Evolutionary conservation across 192 early-diverging fungal species (phyloP).

Genomic region (Rhizophagus sp.): DNA sequence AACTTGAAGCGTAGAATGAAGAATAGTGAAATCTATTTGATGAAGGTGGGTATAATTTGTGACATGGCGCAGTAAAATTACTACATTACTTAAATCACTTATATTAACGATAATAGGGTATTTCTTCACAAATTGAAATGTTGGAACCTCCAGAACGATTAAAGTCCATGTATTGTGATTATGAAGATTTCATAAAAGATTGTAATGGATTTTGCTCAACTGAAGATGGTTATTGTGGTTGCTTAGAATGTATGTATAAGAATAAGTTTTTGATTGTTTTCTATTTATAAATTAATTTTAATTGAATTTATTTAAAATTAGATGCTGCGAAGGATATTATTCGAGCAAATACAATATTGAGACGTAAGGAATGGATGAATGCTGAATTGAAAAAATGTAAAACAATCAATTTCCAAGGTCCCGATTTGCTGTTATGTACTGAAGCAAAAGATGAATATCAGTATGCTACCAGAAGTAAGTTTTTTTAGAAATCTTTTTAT

Average conservation of each 20-base stretch:
- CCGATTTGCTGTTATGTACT: slow-evolving; percentile 19
- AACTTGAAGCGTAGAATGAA: slow-evolving; percentile 27
- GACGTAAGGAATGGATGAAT: slow-evolving; percentile 29
- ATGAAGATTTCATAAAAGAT: slow-evolving; percentile 34
- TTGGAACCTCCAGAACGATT: slow-evolving; percentile 21
- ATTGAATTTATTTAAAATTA: background rate
- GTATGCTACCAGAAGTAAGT: slow-evolving; percentile 30
- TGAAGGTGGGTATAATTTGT: background rate
- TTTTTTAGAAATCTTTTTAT: background rate
- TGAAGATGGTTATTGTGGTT: slow-evolving; percentile 31
- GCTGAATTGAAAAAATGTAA: background rate
- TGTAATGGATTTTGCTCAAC: slow-evolving; percentile 31
- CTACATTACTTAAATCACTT: no score
- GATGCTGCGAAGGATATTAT: slow-evolving; percentile 29
- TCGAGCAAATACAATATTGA: slow-evolving; percentile 23
- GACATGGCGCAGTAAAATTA: background rate
- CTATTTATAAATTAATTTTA: background rate
- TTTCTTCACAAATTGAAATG: slow-evolving; percentile 18
- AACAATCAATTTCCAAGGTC: slow-evolving; percentile 22
- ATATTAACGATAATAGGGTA: no score
- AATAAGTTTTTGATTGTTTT: background rate
- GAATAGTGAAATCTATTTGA: slow-evolving; percentile 27
- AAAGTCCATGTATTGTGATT: slow-evolving; percentile 30
- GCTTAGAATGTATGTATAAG: slow-evolving; percentile 28
- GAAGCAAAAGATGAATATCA: slow-evolving; percentile 29